These are phyloP conservation scores for Tanacetum coccineum DNA, from an alignment of 129 eudicot genomes.

Conservation along the genomic window DNA sequence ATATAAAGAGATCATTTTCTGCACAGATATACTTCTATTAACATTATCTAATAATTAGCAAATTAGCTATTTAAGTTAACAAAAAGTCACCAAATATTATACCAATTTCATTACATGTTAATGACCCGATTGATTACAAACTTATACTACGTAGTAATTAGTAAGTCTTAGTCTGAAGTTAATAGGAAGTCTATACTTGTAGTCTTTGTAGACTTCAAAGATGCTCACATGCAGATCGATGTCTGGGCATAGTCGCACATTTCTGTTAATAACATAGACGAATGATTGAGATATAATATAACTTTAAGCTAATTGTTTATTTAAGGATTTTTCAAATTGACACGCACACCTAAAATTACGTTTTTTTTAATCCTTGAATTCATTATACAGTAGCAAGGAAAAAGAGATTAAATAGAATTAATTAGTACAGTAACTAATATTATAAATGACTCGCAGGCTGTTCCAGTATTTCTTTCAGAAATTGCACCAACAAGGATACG, in stretches of 20 bases:
- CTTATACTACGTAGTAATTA: neutral
- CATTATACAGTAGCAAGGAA: neutral
- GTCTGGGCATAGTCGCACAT: neutral
- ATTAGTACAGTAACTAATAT: no score
- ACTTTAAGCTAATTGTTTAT: no score
- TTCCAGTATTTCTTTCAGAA: slow-evolving; percentile 87
- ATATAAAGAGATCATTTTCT: no score
- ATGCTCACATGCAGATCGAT: neutral
- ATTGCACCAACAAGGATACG: slow-evolving; percentile 94
- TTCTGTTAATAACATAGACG: neutral
- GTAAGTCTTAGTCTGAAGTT: neutral
- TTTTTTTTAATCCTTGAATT: neutral
- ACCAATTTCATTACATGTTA: neutral
- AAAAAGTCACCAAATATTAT: no score
- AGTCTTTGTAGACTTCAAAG: neutral
- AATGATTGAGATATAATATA: neutral
- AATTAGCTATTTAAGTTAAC: no score
- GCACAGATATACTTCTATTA: no score
- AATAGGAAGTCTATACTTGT: neutral
- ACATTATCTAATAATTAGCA: no score
- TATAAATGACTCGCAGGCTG: slow-evolving; percentile 50
- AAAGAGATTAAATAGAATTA: no score
- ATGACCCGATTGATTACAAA: neutral
- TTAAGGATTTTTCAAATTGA: no score
- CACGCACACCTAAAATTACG: no score